Evolutionary conservation across 495 filamentous ascomycete species (phyloP), one percentile per base, ranked within the genome.

Genomic region (Parathielavia appendiculata): DNA sequence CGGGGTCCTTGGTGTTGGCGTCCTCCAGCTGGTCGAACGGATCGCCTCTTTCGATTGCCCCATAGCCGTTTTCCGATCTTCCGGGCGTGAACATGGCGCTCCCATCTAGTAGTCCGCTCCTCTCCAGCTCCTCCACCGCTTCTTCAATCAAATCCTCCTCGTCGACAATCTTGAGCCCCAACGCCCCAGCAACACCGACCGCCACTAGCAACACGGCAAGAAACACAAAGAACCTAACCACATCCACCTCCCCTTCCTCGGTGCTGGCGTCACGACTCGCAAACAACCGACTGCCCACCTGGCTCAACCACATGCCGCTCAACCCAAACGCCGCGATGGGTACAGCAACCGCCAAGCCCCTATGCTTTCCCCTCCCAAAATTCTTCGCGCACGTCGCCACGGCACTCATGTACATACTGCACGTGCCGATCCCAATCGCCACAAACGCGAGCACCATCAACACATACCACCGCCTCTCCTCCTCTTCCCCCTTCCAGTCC

Each of bases 371-470:
- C 40, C 86, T 78, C 19, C 92, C 90, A 70, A 97, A 97, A 71
- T 96, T 97, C 82, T 98, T 98, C 23, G 92, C 93, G 59, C 91
- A 96, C 2, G 92, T 96, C 22, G 93, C 91, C 32, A 98, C 87
- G 0, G 89, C 88, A 38, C 83, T 79, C 26, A 97, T 69, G 68
- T 97, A 97, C 86, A 97, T 89, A 65, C 80, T 80, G 59, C 86
- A 85, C 0, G 93, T 97, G 6, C 85, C 92, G 60, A 85, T 81
- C 1, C 93, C 93, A 48, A 97, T 83, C 9, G 76, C 74, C 19
- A 89, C 79, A 64, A 98, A 98, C 1, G 89, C 88, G 51, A 87
- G 54, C 3, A 96, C 70, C 93, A 98, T 96, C 58, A 88, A 74
- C 68, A 77, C 80, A 60, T 91, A 95, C 4, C 89, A 86, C 79